Evolutionary conservation across 2,329 filamentous ascomycete genomes (phyloP), one percentile per base, ranked within the genome.

Genomic region (Nemania abortiva): DNA sequence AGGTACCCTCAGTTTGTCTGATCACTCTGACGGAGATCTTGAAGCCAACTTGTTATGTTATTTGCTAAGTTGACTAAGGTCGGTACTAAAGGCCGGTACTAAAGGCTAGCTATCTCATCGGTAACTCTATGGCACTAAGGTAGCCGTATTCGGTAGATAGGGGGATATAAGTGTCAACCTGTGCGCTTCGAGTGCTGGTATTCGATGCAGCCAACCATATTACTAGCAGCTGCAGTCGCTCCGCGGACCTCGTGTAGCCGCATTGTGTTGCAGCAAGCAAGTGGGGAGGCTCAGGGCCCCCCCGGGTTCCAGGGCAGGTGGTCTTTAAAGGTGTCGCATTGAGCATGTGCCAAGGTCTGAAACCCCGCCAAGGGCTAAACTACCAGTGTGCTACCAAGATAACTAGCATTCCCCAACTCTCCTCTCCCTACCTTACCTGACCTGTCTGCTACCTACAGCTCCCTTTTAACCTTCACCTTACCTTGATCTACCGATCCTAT

Each of bases 351-450:
- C 57, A 68, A 68, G 57, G 64, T 65, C 66, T 70, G 59, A 67
- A 67, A 69, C 71, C 70, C 72, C 70, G 70, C 72, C 66, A 69
- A 72, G 63, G 58, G 62, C 63, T 27, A 60, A 52, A 37, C 59
- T 11, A 34, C 24, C 65, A 37, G 7, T 11, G 24, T 62, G n/a
- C 3, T 10, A 47, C 6, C 18, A 6, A 47, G 2, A 18, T 47
- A 9, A 18, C 15, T 6, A 24, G 22, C 34, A 50, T 58, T 64
- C 55, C 10, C 66, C 49, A 29, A 53, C 24, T 27, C 24, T 27
- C 24, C 39, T 18, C 31, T 52, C 20, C 37, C 29, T 56, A 53
- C 55, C 39, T 53, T 37, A 66, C 42, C 42, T 20, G n/a, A 31
- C 20, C 15, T 45, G 29, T 13, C 11, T 22, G 29, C 24, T 13